Base-by-base conservation (phyloP, 106 monocot genomes). In the Platanthera guangdongensis region DNA sequence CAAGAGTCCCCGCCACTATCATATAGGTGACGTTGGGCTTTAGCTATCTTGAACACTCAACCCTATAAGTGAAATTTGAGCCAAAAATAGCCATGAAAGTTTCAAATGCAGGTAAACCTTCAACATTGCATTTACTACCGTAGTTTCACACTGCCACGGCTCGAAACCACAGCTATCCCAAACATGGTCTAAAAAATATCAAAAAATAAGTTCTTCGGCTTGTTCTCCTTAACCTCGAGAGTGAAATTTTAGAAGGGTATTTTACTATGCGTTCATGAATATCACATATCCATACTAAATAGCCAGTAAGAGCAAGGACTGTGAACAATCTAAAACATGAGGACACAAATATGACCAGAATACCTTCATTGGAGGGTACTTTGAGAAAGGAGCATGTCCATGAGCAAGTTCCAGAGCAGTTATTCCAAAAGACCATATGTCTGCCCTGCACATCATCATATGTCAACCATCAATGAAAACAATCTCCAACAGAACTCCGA, bases 391-490 rank as follows among this genome's bases (percentile, higher is more conserved):
- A 71, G 93, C 93, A 78, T 94, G 90, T 9, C 94, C 94, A 82
- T 94, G 94, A 50, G 94, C 94, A 52, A 94, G 77, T 68, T 94
- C 94, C 52, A 94, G 80, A 51, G 94, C 94, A 64, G 94, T 90
- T 85, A 94, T 94, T 71, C 90, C 94, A 88, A 94, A 85, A 52
- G 94, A 94, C 94, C 94, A 94, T 49, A 94, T 90, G 47, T 94
- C 94, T 80, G 86, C 94, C 85, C 94, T 94, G 90, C 30, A 77
- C 52, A 78, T 47, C n/a, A 62, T 25, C 25, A 65, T 18, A 70
- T 47, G 69, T n/a, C 15, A 70, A 70, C 72, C 49, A 11, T 18
- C 14, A 72, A 47, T 47, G 10, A 39, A 65, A 65, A 65, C 11
- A 32, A 15, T 46, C 46, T 15, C 15, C 15, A 16, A 48, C 16